phyloP scores from a whole-genome alignment of 1,139 yeast species.

The Nakaseomyces glabratus region DNA sequence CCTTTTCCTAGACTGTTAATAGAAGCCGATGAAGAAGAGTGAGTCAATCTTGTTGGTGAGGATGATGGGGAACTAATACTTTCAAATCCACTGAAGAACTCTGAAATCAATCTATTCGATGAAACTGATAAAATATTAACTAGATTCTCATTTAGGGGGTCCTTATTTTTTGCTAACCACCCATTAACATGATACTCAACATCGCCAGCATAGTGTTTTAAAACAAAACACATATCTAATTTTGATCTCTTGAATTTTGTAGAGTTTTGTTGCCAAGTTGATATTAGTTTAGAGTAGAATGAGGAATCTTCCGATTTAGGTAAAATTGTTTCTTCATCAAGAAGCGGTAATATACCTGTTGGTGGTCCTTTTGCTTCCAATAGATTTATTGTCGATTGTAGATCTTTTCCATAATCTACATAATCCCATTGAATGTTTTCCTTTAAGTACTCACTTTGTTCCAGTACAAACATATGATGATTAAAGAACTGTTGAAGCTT shows the following conservation, averaged over 20 bases:
- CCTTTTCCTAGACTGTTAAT: conserved; percentile 1
- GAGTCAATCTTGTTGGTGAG: conserved; percentile 5
- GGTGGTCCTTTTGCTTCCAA: conserved; percentile 65
- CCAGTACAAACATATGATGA: conserved; percentile 94
- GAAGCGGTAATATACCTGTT: conserved; percentile 76
- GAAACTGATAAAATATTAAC: conserved; percentile 52
- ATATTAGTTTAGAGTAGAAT: conserved; percentile 70
- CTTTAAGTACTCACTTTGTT: conserved; percentile 87
- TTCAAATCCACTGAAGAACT: conserved; percentile 33
- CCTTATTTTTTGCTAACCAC: conserved; percentile 93
- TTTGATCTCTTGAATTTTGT: conserved; percentile 65
- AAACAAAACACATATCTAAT: conserved; percentile 57
- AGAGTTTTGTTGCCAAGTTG: conserved; percentile 51
- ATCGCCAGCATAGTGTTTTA: conserved; percentile 90
- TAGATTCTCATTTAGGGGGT: conserved; percentile 78
- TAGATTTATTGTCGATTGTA: conserved; percentile 88
- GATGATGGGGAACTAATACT: conserved; percentile 15
- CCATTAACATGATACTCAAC: conserved; percentile 89
- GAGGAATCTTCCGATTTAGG: conserved; percentile 82
- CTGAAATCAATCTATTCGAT: conserved; percentile 41
- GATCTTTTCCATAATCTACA: conserved; percentile 92
- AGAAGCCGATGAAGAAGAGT: conserved; percentile 6
- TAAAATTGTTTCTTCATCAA: conserved; percentile 93
- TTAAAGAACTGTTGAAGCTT: conserved; percentile 94
- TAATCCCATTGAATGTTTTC: conserved; percentile 96